Conservation (phyloP, 371 early-diverging fungal species). For the Amoeboaphelidium protococcarum region DNA sequence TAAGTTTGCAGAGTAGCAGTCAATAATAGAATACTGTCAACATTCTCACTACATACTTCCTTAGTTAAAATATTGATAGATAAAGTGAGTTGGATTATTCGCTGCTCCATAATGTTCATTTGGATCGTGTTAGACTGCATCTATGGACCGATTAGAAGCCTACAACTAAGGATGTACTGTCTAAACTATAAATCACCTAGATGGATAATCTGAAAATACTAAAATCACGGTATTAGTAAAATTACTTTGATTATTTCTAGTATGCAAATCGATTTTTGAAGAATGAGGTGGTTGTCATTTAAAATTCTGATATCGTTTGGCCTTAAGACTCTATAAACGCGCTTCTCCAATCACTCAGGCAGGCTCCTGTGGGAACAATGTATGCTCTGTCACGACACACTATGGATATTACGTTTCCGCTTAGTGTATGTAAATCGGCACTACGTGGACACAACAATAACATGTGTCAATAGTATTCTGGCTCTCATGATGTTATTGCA, state of each 20-base stretch:
- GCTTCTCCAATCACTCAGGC: neutral
- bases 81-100: too few species aligned
- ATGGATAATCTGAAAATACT: neutral
- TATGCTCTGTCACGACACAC: neutral
- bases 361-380: neutral
- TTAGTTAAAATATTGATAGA: too few species aligned
- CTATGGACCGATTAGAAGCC: too few species aligned
- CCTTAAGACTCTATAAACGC: neutral
- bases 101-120: too few species aligned
- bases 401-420: neutral
- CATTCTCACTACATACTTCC: too few species aligned
- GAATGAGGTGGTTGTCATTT: neutral
- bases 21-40: too few species aligned
- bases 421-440: neutral
- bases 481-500: neutral
- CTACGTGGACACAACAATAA: neutral
- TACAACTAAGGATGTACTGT: too few species aligned
- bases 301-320: neutral
- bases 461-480: neutral
- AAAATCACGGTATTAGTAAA: neutral
- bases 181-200: too few species aligned
- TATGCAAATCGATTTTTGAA: neutral
- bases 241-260: neutral
- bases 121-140: too few species aligned
- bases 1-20: too few species aligned